Evolutionary conservation across 208 protist species (phyloP).

Genomic region (Phytomonas sp.): DNA sequence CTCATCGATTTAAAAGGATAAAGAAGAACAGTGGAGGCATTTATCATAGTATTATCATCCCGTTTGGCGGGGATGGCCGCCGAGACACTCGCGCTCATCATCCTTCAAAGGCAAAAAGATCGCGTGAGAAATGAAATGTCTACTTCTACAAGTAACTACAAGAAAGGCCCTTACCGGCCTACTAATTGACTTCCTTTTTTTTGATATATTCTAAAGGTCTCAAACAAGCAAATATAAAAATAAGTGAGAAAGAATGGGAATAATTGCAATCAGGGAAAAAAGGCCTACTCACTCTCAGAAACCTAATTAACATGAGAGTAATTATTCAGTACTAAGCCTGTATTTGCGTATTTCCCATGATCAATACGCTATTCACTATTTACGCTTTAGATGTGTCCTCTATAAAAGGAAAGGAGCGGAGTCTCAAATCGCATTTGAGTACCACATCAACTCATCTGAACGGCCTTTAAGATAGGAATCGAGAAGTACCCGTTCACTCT

Average conservation of each 20-base stretch:
- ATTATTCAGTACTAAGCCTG: background rate
- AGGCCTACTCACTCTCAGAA: background rate
- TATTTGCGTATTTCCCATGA: background rate
- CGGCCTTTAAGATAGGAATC: constrained; percentile 35
- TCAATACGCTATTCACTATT: background rate
- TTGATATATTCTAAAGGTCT: background rate
- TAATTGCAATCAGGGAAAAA: background rate
- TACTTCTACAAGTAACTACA: background rate
- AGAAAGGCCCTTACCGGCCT: background rate
- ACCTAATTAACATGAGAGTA: background rate
- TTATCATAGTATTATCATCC: constrained; percentile 21
- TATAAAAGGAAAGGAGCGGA: background rate
- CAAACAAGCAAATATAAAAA: background rate
- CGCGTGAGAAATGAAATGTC: background rate
- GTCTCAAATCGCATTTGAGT: background rate
- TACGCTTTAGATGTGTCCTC: background rate
- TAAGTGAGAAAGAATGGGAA: background rate
- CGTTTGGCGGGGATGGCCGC: constrained; percentile 11
- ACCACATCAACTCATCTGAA: constrained; percentile 42
- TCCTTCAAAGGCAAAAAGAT: background rate
- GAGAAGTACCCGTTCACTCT: constrained; percentile 53
- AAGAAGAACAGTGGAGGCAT: constrained; percentile 44
- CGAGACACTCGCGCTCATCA: background rate
- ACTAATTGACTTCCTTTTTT: background rate
- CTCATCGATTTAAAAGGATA: constrained; percentile 64